These are phyloP conservation scores for Fraxinus xanthoxyloides DNA, from an alignment of 305 asterid species.

Conservation along the genomic window DNA sequence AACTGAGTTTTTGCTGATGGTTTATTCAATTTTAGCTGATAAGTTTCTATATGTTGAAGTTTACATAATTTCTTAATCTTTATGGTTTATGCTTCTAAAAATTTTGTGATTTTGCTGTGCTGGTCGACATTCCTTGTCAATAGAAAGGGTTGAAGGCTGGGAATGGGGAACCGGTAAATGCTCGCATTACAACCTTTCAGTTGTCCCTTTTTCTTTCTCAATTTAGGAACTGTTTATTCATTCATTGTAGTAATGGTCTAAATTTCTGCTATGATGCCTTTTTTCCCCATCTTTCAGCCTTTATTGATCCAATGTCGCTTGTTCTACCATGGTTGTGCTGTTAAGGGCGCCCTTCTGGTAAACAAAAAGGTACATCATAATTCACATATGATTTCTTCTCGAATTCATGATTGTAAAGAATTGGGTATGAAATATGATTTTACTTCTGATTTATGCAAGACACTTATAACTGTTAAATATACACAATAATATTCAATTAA, in stretches of 20 bases:
- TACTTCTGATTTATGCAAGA: neutral
- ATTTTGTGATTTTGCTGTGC: neutral
- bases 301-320: conserved; percentile 81
- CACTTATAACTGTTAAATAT: neutral
- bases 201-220: neutral
- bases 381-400: neutral
- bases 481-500: too few relatives aligned
- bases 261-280: conserved; percentile 11
- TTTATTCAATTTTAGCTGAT: neutral
- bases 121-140: conserved; percentile 28
- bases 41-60: neutral
- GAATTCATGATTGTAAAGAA: neutral
- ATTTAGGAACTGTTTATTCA: neutral
- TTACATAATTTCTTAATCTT: neutral
- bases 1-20: neutral
- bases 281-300: conserved; percentile 49
- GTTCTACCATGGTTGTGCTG: conserved; percentile 68
- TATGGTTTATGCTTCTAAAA: conserved; percentile 19
- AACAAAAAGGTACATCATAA: conserved; percentile 54
- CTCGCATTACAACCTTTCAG: conserved; percentile 8
- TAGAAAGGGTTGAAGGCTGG: conserved; percentile 30
- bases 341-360: conserved; percentile 84
- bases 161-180: conserved; percentile 49
- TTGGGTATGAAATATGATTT: neutral
- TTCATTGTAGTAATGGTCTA: neutral